Percentiles rank a stretch among this genome's conserved stretches.
These are phyloP conservation scores for Pleurotus platypus DNA, from an alignment of 768 basidiomycete genomes.

Conservation along the genomic window DNA sequence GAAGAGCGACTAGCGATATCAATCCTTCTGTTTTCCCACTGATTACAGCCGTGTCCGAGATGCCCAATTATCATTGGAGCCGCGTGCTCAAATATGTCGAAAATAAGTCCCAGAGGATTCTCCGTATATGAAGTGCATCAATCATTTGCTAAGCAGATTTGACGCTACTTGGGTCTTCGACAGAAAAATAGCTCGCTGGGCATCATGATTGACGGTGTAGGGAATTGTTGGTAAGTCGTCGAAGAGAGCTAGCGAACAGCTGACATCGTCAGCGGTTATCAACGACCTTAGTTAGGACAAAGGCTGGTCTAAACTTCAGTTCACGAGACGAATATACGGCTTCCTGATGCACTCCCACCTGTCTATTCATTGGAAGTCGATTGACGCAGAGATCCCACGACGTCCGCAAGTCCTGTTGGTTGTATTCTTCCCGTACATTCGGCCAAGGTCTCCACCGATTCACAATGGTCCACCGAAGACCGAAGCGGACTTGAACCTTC, in stretches of 20 bases:
- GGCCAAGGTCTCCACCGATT: neutral
- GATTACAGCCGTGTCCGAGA: conserved; percentile 5
- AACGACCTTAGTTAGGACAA: neutral
- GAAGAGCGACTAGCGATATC: neutral
- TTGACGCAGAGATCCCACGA: neutral
- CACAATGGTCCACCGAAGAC: neutral
- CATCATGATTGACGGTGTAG: neutral
- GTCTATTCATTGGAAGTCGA: neutral
- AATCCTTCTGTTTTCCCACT: neutral
- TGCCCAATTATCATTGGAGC: conserved; percentile 1
- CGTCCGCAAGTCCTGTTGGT: neutral
- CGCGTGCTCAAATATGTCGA: neutral
- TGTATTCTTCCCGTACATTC: neutral
- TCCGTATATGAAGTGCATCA: neutral
- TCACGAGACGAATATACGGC: neutral
- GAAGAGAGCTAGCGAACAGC: neutral
- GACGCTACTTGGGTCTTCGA: neutral
- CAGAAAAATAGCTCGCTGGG: neutral
- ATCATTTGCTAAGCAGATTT: neutral
- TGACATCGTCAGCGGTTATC: neutral
- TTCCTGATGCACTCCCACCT: neutral
- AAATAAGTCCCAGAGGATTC: conserved; percentile 3
- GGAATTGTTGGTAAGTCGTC: neutral
- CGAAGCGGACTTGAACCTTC: neutral
- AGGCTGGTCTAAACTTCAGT: neutral